Percentiles rank a stretch among this genome's conserved stretches.
These are phyloP conservation scores for Psidium guajava DNA, from an alignment of 345 rosid species.

Conservation along the genomic window DNA sequence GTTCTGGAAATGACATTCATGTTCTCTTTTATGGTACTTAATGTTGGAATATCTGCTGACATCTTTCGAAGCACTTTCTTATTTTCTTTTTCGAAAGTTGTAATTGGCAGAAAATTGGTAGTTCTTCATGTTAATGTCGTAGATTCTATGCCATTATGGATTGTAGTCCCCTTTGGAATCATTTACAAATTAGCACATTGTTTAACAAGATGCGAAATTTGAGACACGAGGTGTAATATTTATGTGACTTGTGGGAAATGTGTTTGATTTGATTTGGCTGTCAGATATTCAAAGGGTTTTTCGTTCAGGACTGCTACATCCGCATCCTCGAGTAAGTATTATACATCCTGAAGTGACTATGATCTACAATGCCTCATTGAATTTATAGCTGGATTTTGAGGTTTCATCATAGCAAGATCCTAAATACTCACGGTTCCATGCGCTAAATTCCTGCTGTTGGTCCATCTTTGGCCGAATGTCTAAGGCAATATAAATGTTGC, in stretches of 20 bases:
- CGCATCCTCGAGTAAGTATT: constrained; percentile 81
- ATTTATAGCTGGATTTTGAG: neutral
- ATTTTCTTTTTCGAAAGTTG: neutral
- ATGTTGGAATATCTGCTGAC: neutral
- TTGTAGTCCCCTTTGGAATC: neutral
- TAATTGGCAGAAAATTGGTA: neutral
- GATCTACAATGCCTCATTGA: neutral
- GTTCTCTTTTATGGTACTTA: neutral
- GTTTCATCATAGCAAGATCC: neutral
- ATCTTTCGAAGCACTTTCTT: too few relatives aligned
- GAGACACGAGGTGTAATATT: neutral
- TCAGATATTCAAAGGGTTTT: constrained; percentile 78
- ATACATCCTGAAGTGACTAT: neutral
- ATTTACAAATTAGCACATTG: neutral
- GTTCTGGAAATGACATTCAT: neutral
- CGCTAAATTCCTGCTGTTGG: neutral
- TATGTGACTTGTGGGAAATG: neutral
- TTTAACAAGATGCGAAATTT: neutral
- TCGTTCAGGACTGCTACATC: constrained; percentile 70
- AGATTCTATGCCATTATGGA: neutral
- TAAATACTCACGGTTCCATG: neutral
- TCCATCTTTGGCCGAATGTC: neutral
- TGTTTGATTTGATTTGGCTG: constrained; percentile 31
- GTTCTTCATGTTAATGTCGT: neutral
- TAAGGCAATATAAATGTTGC: neutral